Conservation (phyloP, 352 stramenopile genomes). For the Pythium apleroticum region DNA sequence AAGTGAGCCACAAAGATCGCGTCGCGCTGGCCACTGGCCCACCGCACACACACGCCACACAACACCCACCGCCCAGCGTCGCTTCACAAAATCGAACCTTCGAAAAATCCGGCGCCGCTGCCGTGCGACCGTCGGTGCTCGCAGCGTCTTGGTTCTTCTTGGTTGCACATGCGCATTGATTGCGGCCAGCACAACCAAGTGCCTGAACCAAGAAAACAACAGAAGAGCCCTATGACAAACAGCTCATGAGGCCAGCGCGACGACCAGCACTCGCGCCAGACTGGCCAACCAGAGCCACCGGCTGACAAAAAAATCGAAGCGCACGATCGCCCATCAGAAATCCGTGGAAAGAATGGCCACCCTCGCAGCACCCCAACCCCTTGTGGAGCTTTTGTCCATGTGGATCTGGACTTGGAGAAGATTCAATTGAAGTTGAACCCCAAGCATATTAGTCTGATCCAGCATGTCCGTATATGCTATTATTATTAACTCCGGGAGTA, state of each 20-base stretch:
- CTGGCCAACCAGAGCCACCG: neutral
- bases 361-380: neutral
- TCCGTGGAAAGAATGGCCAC: conserved; percentile 1
- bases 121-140: neutral
- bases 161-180: neutral
- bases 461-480: too few species aligned
- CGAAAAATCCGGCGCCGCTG: neutral
- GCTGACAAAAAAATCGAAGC: neutral
- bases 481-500: too few species aligned
- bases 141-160: neutral
- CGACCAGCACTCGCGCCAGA: neutral
- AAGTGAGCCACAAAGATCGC: conserved; percentile 12
- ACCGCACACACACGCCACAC: neutral
- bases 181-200: neutral
- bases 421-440: neutral
- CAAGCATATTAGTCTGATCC: too few species aligned
- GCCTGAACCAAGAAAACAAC: neutral
- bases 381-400: neutral
- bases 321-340: neutral
- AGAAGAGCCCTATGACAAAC: neutral
- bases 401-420: neutral
- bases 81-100: conserved; percentile 10
- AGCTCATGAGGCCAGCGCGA: neutral
- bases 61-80: neutral
- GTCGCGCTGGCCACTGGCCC: conserved; percentile 4